These are phyloP conservation scores for Melocanna baccifera DNA, from an alignment of 176 grass and related monocot species.

Conservation along the genomic window DNA sequence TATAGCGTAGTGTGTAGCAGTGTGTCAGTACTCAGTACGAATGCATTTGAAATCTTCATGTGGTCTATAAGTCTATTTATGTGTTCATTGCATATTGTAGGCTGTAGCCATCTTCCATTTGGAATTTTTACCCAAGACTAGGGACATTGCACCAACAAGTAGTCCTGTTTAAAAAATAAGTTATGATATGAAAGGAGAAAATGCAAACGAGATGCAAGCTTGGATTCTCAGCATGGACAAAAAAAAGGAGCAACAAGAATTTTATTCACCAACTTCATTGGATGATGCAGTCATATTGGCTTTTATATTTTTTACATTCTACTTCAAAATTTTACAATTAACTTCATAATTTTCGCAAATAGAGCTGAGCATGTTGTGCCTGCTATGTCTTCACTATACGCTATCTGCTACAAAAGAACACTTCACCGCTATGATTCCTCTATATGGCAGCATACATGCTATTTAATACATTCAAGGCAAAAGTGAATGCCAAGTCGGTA, in stretches of 20 bases:
- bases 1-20: not conserved
- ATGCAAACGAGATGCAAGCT: not conserved
- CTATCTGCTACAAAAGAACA: not conserved
- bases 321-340: not conserved
- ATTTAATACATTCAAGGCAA: not conserved
- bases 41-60: not conserved
- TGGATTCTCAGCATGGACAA: not conserved
- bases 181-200: not conserved
- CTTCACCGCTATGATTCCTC: not conserved
- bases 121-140: not conserved
- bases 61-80: not conserved
- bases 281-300: not conserved
- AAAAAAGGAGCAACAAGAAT: not conserved
- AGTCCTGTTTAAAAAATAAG: not conserved
- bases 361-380: not conserved
- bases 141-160: not conserved
- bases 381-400: not conserved
- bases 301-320: not conserved
- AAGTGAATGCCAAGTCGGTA: not conserved
- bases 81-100: not conserved
- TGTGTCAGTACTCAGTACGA: not conserved
- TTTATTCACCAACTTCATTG: not conserved
- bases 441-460: not conserved
- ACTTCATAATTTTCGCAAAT: not conserved
- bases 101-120: not conserved